phyloP scores from a whole-genome alignment of 1,284 basidiomycete genomes.

The Cryptococcus neoformans region DNA sequence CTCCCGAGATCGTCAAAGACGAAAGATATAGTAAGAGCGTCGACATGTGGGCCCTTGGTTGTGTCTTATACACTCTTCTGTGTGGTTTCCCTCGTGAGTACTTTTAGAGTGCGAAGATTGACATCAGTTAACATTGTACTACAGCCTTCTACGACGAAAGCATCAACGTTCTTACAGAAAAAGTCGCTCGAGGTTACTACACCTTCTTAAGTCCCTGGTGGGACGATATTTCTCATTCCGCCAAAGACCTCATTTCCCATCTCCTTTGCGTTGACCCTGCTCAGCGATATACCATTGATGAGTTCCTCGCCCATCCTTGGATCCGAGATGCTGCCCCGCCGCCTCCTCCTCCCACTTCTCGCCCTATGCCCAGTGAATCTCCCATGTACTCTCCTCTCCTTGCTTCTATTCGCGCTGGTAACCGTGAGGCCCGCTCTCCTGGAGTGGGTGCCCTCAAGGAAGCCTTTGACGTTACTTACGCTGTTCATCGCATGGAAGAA shows the following conservation, averaged over 20 bases:
- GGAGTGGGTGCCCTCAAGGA: conserved; percentile 91
- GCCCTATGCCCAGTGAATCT: conserved; percentile 48
- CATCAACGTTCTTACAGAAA: conserved; percentile 96
- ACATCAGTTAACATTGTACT: conserved; percentile 7
- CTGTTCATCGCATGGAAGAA: conserved; percentile 98
- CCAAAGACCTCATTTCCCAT: conserved; percentile 94
- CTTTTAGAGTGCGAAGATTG: background rate
- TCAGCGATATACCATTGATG: conserved; percentile 95
- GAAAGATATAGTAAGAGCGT: conserved; percentile 98
- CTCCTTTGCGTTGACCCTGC: conserved; percentile 93
- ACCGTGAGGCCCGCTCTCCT: conserved; percentile 78
- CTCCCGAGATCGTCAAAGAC: conserved; percentile 99
- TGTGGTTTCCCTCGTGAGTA: conserved; percentile 82
- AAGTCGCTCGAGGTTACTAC: conserved; percentile 96
- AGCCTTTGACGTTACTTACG: conserved; percentile 98
- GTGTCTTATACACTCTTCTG: conserved; percentile 96
- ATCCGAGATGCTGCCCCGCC: conserved; percentile 52
- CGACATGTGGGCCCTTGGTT: conserved; percentile 99
- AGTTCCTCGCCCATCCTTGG: conserved; percentile 98
- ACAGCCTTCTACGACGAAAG: conserved; percentile 96
- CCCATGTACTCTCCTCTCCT: conserved; percentile 91
- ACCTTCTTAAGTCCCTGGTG: conserved; percentile 99
- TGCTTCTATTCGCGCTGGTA: conserved; percentile 68
- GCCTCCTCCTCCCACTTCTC: conserved; percentile 59
- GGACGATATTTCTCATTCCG: conserved; percentile 88